A percentile compares a stretch with the other conserved stretches of the same genome.
Evolutionary conservation across 352 stramenopile genomes (phyloP).

Genomic region (Aphanomyces stellatus): DNA sequence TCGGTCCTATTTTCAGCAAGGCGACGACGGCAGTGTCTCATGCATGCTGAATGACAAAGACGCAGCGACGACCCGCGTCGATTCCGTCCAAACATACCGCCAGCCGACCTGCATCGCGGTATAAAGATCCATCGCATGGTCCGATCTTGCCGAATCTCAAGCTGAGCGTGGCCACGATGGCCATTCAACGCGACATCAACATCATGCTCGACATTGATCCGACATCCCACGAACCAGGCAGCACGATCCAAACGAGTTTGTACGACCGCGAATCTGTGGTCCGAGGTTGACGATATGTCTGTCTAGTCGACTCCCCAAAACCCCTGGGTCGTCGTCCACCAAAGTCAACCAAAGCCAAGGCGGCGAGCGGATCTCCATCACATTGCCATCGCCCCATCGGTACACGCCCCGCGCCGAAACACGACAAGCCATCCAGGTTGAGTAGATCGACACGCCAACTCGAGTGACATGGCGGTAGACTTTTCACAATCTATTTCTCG

Average conservation of each 20-base stretch:
- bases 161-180: neutral
- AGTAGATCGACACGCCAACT: too few relatives aligned
- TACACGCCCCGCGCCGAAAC: neutral
- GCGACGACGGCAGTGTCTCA: too few relatives aligned
- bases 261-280: too few relatives aligned
- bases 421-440: slow-evolving; percentile 1
- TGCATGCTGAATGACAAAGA: too few relatives aligned
- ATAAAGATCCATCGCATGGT: neutral
- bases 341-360: neutral
- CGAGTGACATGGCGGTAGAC: too few relatives aligned
- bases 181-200: neutral
- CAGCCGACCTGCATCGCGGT: neutral
- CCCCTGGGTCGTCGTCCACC: too few relatives aligned
- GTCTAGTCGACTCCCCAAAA: too few relatives aligned
- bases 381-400: neutral
- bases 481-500: neutral
- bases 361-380: neutral
- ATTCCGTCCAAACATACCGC: neutral
- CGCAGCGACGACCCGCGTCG: too few relatives aligned
- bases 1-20: too few relatives aligned
- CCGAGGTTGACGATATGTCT: too few relatives aligned
- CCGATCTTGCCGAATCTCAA: neutral
- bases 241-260: slow-evolving; percentile 2
- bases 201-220: neutral
- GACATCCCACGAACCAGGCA: neutral